phyloP scores from a whole-genome alignment of 164 flowering plant species.

The Buxus sempervirens region DNA sequence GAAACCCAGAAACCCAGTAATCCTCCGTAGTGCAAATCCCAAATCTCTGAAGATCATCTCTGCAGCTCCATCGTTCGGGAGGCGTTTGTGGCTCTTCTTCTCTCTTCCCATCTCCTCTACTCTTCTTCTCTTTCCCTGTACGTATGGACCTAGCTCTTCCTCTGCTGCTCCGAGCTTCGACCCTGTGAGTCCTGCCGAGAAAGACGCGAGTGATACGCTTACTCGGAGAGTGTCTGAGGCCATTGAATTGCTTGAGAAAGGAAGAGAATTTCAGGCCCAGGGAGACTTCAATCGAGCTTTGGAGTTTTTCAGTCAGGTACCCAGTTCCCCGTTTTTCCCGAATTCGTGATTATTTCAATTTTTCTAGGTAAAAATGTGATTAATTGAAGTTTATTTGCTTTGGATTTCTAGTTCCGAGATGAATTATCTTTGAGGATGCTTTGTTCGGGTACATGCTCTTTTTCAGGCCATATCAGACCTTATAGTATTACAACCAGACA shows the following conservation, averaged over 20 bases:
- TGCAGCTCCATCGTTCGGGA: conserved; percentile 12
- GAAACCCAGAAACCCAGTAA: not conserved
- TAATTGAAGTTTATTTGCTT: too few species aligned
- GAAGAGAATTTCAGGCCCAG: conserved; percentile 57
- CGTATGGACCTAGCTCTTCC: conserved; percentile 1
- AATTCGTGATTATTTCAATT: not conserved
- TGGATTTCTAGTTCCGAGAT: too few species aligned
- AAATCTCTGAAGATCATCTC: not conserved
- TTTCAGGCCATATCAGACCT: too few species aligned
- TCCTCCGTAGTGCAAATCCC: not conserved
- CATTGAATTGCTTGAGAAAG: conserved; percentile 51
- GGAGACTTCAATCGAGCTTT: conserved; percentile 59
- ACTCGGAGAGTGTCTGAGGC: conserved; percentile 42
- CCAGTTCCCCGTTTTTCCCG: not conserved
- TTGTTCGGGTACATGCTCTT: too few species aligned
- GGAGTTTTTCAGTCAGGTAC: conserved; percentile 49
- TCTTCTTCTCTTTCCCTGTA: conserved; percentile 12
- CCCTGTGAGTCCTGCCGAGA: conserved; percentile 43
- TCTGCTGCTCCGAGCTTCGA: conserved; percentile 31
- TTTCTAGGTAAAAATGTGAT: too few species aligned
- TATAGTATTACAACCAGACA: too few species aligned
- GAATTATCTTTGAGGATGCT: too few species aligned
- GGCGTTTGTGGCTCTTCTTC: conserved; percentile 35
- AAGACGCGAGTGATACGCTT: conserved; percentile 35
- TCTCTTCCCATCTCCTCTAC: conserved; percentile 26